Evolutionary conservation across 345 rosid species (phyloP).

Genomic region (Populus deltoides): DNA sequence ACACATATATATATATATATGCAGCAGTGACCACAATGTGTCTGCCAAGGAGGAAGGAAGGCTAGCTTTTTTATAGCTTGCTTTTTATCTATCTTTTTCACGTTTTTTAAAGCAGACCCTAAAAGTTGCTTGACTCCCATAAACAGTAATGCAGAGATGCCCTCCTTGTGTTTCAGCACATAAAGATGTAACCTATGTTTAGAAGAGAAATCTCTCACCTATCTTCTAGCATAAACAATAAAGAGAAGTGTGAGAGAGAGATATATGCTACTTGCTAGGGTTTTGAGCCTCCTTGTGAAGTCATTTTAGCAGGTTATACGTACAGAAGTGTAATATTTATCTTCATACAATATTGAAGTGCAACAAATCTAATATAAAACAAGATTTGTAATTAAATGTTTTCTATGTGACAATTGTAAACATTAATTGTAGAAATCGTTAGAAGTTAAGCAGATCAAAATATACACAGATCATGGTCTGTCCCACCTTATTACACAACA

Average conservation of each 20-base stretch:
- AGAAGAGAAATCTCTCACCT: conserved; percentile 17
- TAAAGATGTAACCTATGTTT: conserved; percentile 18
- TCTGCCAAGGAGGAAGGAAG: background rate
- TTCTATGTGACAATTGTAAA: background rate
- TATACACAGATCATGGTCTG: background rate
- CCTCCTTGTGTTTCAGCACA: conserved; percentile 29
- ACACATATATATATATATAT: too few species aligned
- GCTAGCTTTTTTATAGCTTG: background rate
- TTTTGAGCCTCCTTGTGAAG: conserved; percentile 13
- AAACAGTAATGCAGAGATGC: conserved; percentile 35
- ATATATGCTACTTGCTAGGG: conserved; percentile 14
- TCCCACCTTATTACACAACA: background rate
- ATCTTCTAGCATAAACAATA: background rate
- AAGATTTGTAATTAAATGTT: background rate
- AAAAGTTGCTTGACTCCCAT: conserved; percentile 30
- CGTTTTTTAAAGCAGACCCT: conserved; percentile 15
- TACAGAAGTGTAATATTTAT: background rate
- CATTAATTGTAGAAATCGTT: background rate
- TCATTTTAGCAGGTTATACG: background rate
- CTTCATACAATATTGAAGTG: background rate
- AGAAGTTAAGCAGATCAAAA: background rate
- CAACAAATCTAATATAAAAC: background rate
- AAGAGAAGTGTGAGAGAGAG: background rate
- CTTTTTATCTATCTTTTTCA: conserved; percentile 19
- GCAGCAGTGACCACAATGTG: background rate